Evolutionary conservation across 2,329 filamentous ascomycete genomes (phyloP).

Genomic region (Alternaria sp.): DNA sequence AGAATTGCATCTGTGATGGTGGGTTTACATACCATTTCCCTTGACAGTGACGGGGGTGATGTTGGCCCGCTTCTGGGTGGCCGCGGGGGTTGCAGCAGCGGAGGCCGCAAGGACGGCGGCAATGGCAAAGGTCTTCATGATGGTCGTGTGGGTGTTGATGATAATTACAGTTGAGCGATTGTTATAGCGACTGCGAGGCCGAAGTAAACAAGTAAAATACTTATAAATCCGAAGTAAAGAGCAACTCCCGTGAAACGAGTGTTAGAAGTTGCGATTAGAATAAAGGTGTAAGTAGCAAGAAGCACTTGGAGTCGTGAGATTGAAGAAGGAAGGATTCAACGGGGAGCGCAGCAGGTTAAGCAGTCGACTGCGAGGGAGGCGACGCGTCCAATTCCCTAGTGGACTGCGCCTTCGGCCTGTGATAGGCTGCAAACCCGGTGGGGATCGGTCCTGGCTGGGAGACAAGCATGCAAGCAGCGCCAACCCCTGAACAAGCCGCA

Average conservation of each 20-base stretch:
- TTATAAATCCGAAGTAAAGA: not conserved
- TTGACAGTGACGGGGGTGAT: conserved; percentile 66
- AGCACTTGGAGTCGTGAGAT: not conserved
- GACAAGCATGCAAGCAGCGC: conserved; percentile 2
- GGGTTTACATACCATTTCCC: conserved; percentile 60
- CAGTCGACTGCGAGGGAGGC: conserved; percentile 3
- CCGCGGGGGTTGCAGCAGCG: conserved; percentile 52
- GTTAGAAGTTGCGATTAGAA: conserved; percentile 14
- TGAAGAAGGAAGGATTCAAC: not conserved
- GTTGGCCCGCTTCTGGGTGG: conserved; percentile 44
- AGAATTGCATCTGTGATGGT: not conserved
- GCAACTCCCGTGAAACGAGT: conserved; percentile 19
- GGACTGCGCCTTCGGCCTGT: not conserved
- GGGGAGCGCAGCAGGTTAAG: conserved; percentile 5
- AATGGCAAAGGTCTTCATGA: conserved; percentile 62
- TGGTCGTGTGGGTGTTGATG: conserved; percentile 16
- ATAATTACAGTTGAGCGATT: conserved; percentile 11
- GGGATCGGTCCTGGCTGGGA: not conserved
- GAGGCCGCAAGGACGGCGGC: conserved; percentile 56
- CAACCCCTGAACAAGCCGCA: conserved; percentile 16
- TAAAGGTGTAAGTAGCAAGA: conserved; percentile 3
- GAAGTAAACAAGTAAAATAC: conserved; percentile 4
- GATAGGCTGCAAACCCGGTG: not conserved
- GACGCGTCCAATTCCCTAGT: conserved; percentile 12
- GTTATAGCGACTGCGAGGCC: not conserved